A percentile compares a stretch with the other conserved stretches of the same genome.
Evolutionary conservation across 75 land plant genomes (phyloP).

Genomic region (Cupressus sempervirens): DNA sequence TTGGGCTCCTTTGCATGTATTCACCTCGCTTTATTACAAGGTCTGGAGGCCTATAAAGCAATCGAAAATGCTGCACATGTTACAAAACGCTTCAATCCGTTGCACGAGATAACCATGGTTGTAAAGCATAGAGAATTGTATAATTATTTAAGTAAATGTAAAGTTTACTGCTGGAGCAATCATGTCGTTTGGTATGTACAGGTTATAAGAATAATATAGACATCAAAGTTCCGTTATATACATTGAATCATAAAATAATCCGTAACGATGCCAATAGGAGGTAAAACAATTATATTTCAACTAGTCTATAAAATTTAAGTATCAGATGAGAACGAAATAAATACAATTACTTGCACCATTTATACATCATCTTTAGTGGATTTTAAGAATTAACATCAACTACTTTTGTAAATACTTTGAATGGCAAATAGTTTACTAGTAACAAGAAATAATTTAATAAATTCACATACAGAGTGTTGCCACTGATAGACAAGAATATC

Average conservation of each 20-base stretch:
- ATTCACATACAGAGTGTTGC: neutral
- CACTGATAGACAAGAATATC: neutral
- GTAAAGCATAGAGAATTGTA: neutral
- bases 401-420: neutral
- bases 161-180: neutral
- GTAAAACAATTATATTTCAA: neutral
- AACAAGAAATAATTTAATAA: too few relatives aligned
- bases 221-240: neutral
- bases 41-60: conserved; percentile 73
- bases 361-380: neutral
- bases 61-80: conserved; percentile 56
- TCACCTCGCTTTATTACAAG: conserved; percentile 66
- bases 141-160: neutral
- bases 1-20: conserved; percentile 44
- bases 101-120: neutral
- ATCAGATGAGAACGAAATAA: neutral
- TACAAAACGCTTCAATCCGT: neutral
- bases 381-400: neutral
- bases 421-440: too few relatives aligned
- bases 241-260: neutral
- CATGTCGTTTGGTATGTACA: neutral
- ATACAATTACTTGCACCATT: neutral
- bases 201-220: neutral
- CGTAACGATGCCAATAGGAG: neutral
- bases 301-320: neutral